Percentiles rank a stretch among this genome's conserved stretches.
Evolutionary conservation across 768 basidiomycete genomes (phyloP).

Genomic region (Hypsizygus marmoreus): DNA sequence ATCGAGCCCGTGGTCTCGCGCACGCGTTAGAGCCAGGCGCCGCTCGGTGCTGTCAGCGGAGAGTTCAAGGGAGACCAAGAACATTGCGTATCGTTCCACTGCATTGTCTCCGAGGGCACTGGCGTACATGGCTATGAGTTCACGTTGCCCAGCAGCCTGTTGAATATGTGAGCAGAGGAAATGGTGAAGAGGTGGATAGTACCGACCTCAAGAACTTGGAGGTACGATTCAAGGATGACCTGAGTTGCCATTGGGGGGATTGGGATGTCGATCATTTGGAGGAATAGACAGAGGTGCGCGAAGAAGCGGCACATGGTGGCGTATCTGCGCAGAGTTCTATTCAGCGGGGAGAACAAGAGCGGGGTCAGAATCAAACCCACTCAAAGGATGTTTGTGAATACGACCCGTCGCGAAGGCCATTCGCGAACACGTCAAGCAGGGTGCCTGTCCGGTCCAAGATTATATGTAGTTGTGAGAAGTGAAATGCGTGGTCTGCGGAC

Average conservation of each 20-base stretch:
- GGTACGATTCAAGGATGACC: constrained; percentile 83
- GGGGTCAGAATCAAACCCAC: constrained; percentile 38
- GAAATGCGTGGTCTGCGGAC: constrained; percentile 73
- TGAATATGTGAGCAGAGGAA: neutral
- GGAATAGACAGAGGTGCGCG: constrained; percentile 87
- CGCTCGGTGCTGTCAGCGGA: constrained; percentile 66
- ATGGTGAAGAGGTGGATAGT: neutral
- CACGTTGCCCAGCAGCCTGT: constrained; percentile 74
- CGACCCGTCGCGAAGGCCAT: constrained; percentile 52
- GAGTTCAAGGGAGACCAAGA: constrained; percentile 78
- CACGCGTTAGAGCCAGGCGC: constrained; percentile 67
- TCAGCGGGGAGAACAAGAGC: neutral
- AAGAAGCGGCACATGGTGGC: constrained; percentile 84
- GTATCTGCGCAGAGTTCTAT: constrained; percentile 50
- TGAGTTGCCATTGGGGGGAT: constrained; percentile 78
- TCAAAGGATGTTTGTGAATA: constrained; percentile 53
- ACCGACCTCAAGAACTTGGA: constrained; percentile 81
- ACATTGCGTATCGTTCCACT: constrained; percentile 88
- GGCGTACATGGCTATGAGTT: constrained; percentile 93
- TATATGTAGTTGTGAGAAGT: constrained; percentile 79
- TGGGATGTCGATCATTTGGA: constrained; percentile 76
- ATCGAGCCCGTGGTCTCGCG: constrained; percentile 84
- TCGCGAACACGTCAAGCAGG: constrained; percentile 70
- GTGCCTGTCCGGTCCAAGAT: constrained; percentile 69
- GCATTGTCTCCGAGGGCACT: constrained; percentile 89